Evolutionary conservation across 2,329 filamentous ascomycete species (phyloP).

Genomic region (Colletotrichum incanum): DNA sequence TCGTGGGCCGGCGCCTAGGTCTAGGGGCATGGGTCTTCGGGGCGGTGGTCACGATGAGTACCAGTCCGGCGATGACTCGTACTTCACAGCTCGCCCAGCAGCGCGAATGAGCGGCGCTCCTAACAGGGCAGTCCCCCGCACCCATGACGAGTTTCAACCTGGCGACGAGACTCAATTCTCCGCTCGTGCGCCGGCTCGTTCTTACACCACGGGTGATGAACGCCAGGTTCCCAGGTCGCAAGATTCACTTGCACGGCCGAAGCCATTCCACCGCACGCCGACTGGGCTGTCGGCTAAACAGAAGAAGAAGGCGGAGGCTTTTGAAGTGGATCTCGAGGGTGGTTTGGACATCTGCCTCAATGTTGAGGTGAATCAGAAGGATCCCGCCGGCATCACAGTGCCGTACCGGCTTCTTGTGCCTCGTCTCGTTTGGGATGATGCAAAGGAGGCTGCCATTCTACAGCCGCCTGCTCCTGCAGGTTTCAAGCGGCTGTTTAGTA

Average conservation of each 20-base stretch:
- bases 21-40: slow-evolving; percentile 50
- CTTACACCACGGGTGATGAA: slow-evolving; percentile 50
- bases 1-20: slow-evolving; percentile 38
- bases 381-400: slow-evolving; percentile 89
- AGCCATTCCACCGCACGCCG: slow-evolving; percentile 77
- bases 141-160: slow-evolving; percentile 34
- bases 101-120: slow-evolving; percentile 34
- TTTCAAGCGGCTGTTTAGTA: slow-evolving; percentile 63
- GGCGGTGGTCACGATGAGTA: slow-evolving; percentile 65
- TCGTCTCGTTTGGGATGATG: slow-evolving; percentile 74
- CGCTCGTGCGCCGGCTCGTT: slow-evolving; percentile 32
- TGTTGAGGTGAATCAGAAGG: slow-evolving; percentile 87
- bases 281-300: slow-evolving; percentile 78
- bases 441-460: slow-evolving; percentile 45
- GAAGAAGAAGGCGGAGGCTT: slow-evolving; percentile 67
- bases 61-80: slow-evolving; percentile 69
- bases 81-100: slow-evolving; percentile 65
- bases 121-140: slow-evolving; percentile 21
- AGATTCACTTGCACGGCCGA: slow-evolving; percentile 40
- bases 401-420: slow-evolving; percentile 92
- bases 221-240: slow-evolving; percentile 41
- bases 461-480: slow-evolving; percentile 51
- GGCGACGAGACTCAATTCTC: slow-evolving; percentile 30
- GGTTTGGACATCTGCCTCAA: slow-evolving; percentile 91
- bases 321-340: slow-evolving; percentile 82